phyloP scores from a whole-genome alignment of 2,329 filamentous ascomycete species.

The Elsinoe perseae region DNA sequence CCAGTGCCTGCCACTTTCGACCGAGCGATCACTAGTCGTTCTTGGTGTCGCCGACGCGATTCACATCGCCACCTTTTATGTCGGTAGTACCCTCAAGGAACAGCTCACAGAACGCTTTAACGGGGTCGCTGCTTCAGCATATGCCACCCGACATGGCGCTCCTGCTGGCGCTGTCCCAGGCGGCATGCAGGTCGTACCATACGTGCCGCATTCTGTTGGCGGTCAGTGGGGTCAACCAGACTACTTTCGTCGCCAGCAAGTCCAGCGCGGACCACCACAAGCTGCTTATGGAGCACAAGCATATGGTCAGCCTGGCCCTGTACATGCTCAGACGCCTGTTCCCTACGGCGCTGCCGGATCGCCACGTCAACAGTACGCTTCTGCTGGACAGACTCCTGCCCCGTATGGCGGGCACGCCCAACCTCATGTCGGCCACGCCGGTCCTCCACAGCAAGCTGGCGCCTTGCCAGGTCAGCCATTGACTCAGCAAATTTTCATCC shows the following conservation, averaged over 20 bases:
- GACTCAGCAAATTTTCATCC: constrained; percentile 98
- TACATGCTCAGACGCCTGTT: constrained; percentile 54
- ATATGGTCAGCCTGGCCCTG: constrained; percentile 45
- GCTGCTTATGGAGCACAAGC: constrained; percentile 51
- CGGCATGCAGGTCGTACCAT: constrained; percentile 98
- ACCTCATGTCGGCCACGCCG: constrained; percentile 52
- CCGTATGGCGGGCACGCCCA: constrained; percentile 58
- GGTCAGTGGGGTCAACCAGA: constrained; percentile 90
- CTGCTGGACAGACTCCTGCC: constrained; percentile 70
- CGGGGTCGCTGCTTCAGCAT: constrained; percentile 92
- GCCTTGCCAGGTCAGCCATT: constrained; percentile 73
- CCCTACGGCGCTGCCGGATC: constrained; percentile 64
- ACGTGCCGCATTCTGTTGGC: constrained; percentile 84
- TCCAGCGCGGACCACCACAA: constrained; percentile 60
- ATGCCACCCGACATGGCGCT: constrained; percentile 87
- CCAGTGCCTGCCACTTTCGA: constrained; percentile 85
- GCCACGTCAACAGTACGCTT: constrained; percentile 68
- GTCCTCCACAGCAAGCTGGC: constrained; percentile 64
- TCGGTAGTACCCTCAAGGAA: constrained; percentile 94
- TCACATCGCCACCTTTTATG: constrained; percentile 98
- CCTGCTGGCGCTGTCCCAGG: constrained; percentile 90
- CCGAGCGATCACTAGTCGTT: constrained; percentile 94
- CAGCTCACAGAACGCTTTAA: constrained; percentile 96
- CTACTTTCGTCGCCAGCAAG: constrained; percentile 69
- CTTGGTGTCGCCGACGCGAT: constrained; percentile 97